Conservation (phyloP, 371 early-diverging fungal species). For the Funneliformis caledonium region DNA sequence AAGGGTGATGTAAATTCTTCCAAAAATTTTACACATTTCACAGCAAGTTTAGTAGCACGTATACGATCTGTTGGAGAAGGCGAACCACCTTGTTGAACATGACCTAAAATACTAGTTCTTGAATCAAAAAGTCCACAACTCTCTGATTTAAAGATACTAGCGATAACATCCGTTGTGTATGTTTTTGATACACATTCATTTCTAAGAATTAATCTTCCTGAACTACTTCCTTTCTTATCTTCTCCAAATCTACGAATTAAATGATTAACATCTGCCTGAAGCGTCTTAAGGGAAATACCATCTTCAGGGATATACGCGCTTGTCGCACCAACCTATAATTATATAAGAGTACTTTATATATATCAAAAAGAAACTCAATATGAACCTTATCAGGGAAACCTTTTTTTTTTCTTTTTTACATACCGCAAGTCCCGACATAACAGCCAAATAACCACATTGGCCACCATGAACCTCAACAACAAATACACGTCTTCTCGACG, state of each 20-base stretch:
- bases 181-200: slow-evolving; percentile 84
- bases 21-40: slow-evolving; percentile 66
- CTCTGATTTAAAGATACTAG: slow-evolving; percentile 91
- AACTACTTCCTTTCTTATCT: slow-evolving; percentile 71
- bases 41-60: slow-evolving; percentile 86
- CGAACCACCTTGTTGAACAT: slow-evolving; percentile 96
- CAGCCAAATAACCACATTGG: slow-evolving; percentile 94
- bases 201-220: slow-evolving; percentile 70
- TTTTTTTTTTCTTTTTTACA: background rate
- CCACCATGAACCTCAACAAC: slow-evolving; percentile 99
- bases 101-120: slow-evolving; percentile 92
- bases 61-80: slow-evolving; percentile 97
- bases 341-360: background rate
- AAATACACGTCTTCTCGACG: slow-evolving; percentile 93
- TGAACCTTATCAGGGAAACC: background rate
- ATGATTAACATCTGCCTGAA: slow-evolving; percentile 87
- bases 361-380: slow-evolving; percentile 20
- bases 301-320: slow-evolving; percentile 96
- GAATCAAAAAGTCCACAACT: slow-evolving; percentile 92
- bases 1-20: slow-evolving; percentile 51
- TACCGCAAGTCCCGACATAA: slow-evolving; percentile 85
- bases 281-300: slow-evolving; percentile 76
- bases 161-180: slow-evolving; percentile 91
- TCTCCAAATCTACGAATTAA: slow-evolving; percentile 73
- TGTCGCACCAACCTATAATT: slow-evolving; percentile 79